phyloP scores from a whole-genome alignment of 2,329 filamentous ascomycete genomes.

The Trichophyton rubrum region DNA sequence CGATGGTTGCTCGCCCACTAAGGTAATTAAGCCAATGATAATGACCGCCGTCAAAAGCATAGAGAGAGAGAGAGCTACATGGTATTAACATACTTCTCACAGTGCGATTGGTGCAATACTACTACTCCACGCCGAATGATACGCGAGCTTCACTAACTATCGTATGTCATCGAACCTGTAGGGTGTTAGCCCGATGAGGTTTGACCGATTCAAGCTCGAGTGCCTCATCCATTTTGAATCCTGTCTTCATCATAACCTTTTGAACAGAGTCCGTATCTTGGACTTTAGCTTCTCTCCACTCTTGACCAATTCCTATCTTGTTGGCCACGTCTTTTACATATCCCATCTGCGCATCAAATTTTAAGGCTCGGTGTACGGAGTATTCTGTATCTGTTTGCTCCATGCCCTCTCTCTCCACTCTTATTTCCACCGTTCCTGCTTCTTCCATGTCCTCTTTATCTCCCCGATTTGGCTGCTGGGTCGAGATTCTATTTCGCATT shows the following conservation, averaged over 20 bases:
- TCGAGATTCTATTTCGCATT: background rate
- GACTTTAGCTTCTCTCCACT: background rate
- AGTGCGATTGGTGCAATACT: constrained; percentile 36
- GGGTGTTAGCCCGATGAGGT: no score
- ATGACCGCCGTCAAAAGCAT: background rate
- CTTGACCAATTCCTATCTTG: background rate
- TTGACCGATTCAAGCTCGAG: no score
- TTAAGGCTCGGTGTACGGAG: background rate
- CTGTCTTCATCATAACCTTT: background rate
- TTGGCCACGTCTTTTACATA: background rate
- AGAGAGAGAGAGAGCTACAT: background rate
- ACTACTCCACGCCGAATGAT: constrained; percentile 12
- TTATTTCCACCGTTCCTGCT: no score
- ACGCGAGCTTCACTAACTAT: background rate
- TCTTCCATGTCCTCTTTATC: background rate
- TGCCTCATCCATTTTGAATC: no score
- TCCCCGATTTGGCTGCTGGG: background rate
- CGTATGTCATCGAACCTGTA: background rate
- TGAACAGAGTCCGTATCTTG: background rate
- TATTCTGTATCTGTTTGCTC: background rate
- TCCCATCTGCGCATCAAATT: background rate
- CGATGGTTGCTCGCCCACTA: constrained; percentile 60
- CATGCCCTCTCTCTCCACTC: background rate
- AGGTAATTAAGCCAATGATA: constrained; percentile 21
- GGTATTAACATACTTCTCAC: constrained; percentile 5